phyloP scores from a whole-genome alignment of 2,329 filamentous ascomycete genomes.

The Microdochium trichocladiopsis region DNA sequence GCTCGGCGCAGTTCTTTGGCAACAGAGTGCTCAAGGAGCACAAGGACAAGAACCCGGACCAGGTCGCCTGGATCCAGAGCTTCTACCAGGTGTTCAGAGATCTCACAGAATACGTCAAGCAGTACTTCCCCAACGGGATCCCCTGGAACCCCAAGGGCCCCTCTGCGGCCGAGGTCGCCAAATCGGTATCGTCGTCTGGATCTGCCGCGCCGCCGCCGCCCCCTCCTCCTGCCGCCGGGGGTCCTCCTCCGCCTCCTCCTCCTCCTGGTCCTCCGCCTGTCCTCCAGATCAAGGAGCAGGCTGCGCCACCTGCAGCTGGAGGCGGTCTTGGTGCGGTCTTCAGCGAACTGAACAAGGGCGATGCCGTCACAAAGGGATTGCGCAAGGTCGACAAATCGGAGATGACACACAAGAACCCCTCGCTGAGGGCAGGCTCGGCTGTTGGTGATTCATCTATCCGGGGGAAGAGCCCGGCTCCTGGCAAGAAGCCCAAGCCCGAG shows the following conservation, averaged over 20 bases:
- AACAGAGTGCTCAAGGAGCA: constrained; percentile 89
- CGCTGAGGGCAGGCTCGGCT: constrained; percentile 64
- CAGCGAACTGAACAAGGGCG: constrained; percentile 81
- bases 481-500: constrained; percentile 80
- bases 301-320: constrained; percentile 33
- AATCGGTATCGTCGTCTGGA: constrained; percentile 45
- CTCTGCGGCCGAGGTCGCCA: constrained; percentile 60
- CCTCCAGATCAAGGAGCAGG: constrained; percentile 47
- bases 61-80: constrained; percentile 85
- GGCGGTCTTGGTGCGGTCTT: constrained; percentile 83
- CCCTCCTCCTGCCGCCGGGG: constrained; percentile 44
- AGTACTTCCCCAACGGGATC: constrained; percentile 72
- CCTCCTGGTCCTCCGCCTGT: constrained; percentile 64
- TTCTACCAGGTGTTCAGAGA: constrained; percentile 88
- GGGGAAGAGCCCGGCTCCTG: constrained; percentile 80
- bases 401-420: constrained; percentile 98
- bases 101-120: constrained; percentile 76
- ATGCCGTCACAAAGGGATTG: constrained; percentile 78
- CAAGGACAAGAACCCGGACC: constrained; percentile 71
- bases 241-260: constrained; percentile 61
- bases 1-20: constrained; percentile 85
- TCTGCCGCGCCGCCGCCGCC: constrained; percentile 35
- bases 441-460: constrained; percentile 53
- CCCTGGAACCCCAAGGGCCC: constrained; percentile 79
- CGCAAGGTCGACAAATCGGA: constrained; percentile 91